Conservation (phyloP, 2,329 filamentous ascomycete genomes). For the Aspergillus aculeatus region DNA sequence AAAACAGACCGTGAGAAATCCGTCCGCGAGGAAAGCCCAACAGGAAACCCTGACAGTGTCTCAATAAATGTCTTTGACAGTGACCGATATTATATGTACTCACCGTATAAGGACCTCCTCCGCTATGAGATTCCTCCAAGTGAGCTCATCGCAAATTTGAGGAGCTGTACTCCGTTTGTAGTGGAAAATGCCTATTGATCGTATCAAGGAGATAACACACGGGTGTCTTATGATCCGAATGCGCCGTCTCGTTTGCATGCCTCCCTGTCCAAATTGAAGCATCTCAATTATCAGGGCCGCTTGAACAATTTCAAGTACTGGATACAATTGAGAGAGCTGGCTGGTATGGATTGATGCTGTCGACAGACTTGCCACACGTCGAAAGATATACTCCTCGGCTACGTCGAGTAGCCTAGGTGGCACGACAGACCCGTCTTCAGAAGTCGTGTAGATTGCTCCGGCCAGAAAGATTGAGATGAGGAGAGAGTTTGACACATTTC, state of each 20-base stretch:
- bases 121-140: constrained; percentile 24
- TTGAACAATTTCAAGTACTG: constrained; percentile 27
- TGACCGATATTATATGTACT: not conserved
- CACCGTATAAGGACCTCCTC: constrained; percentile 30
- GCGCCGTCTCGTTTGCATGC: constrained; percentile 27
- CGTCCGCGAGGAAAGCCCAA: constrained; percentile 34
- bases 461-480: constrained; percentile 30
- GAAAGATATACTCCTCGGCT: constrained; percentile 33
- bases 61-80: not conserved
- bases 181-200: constrained; percentile 29
- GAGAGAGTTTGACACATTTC: constrained; percentile 25
- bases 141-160: constrained; percentile 16
- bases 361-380: constrained; percentile 23
- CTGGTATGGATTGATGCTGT: constrained; percentile 10
- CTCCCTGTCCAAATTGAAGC: constrained; percentile 33
- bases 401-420: constrained; percentile 27
- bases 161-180: constrained; percentile 21
- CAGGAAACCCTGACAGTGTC: constrained; percentile 21
- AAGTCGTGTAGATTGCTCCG: constrained; percentile 27
- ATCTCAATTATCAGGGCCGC: constrained; percentile 33
- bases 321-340: constrained; percentile 7
- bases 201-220: constrained; percentile 30
- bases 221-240: constrained; percentile 34
- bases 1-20: constrained; percentile 34
- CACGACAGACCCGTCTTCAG: constrained; percentile 18